Base-by-base conservation (phyloP, 2,329 filamentous ascomycete species). In the Biscogniauxia sp. region DNA sequence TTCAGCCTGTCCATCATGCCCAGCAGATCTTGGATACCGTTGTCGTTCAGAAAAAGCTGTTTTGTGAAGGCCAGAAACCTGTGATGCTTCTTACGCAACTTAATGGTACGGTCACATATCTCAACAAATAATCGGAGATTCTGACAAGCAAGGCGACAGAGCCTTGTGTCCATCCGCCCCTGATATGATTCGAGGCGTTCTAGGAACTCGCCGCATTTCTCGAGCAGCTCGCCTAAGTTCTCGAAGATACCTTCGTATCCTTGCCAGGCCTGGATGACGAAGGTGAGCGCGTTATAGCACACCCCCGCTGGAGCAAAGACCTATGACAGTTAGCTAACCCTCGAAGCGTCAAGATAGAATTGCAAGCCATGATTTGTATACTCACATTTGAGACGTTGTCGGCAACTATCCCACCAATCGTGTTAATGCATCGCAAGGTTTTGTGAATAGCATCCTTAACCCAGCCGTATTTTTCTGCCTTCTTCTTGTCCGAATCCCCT, bases 231-330 rank as follows among this genome's bases (percentile, higher is more conserved):
- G 0, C 64, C 68, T 5, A 76, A 69, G 37, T 72, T 74, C 37
- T 70, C 71, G 17, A 76, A 74, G 5, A 73, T 73, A 52, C 72
- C 73, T 51, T 74, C 70, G 59, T 75, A 75, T 11, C 71, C 71
- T 56, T 72, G 68, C 73, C 73, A 76, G 19, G 73, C 73, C 58
- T 69, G 65, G 19, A 76, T 72, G 56, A 75, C 74, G 57, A 75
- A 76, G 11, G 72, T 74, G 19, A 76, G 70, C n/a, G 73, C 73
- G 61, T 71, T 74, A 53, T 71, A 76, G 60, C 73, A 75, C 64
- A 71, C 73, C 9, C 68, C 66, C 9, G 73, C 68, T 7, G 74
- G 74, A 19, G 66, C 73, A 51, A 76, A 76, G 53, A 72, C 73
- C 71, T 74, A 50, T 55, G 37, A 20, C 25, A 20, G 49, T 57